Evolutionary conservation across 495 filamentous ascomycete genomes (phyloP).

Genomic region (Penicillium lividum): DNA sequence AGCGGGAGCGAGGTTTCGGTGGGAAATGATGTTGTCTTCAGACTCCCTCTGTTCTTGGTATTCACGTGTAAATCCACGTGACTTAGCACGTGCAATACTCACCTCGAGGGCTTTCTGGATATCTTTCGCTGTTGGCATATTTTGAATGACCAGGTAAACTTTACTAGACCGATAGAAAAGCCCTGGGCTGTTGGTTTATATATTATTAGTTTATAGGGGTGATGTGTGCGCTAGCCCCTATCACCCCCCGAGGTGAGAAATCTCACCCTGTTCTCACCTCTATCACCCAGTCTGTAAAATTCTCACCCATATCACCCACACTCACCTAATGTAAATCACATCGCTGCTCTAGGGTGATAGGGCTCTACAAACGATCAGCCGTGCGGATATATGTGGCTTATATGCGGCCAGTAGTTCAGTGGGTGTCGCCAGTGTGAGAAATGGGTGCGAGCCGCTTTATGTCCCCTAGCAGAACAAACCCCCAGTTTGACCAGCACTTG

Average conservation of each 20-base stretch:
- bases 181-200: not conserved
- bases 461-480: too few species aligned
- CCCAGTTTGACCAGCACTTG: too few species aligned
- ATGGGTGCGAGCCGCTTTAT: too few species aligned
- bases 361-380: not conserved
- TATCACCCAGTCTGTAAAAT: not conserved
- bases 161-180: not conserved
- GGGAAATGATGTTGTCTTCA: conserved; percentile 16
- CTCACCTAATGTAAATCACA: not conserved
- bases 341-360: not conserved
- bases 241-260: not conserved
- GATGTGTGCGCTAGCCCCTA: too few species aligned
- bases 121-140: conserved; percentile 6
- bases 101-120: conserved; percentile 14
- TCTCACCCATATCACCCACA: not conserved
- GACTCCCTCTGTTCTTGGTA: conserved; percentile 22
- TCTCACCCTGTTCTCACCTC: conserved; percentile 4
- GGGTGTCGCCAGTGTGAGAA: too few species aligned
- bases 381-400: not conserved
- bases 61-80: conserved; percentile 23
- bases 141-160: not conserved
- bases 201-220: not conserved
- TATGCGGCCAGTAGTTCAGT: too few species aligned
- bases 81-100: conserved; percentile 17
- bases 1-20: conserved; percentile 19